A percentile compares a stretch with the other conserved stretches of the same genome.
phyloP scores from a whole-genome alignment of 495 filamentous ascomycete species.

The Staphylotrichum longicolle region DNA sequence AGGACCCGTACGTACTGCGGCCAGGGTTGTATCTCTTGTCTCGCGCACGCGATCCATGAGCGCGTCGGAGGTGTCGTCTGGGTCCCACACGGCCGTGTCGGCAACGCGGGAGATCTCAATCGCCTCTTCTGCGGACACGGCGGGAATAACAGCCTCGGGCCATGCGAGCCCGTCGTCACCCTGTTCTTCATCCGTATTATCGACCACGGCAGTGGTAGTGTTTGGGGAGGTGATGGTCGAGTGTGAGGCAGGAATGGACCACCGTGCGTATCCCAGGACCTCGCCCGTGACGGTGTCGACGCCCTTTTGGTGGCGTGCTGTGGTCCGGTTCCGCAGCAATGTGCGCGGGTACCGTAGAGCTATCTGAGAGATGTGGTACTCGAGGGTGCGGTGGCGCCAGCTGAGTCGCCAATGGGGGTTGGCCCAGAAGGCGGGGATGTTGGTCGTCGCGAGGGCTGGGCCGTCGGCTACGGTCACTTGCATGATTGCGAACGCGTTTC shows the following conservation, averaged over 20 bases:
- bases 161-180: not conserved
- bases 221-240: not conserved
- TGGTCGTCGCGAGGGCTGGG: constrained; percentile 25
- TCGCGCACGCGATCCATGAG: not conserved
- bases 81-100: constrained; percentile 18
- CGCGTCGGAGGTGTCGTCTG: constrained; percentile 13
- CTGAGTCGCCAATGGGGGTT: constrained; percentile 29
- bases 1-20: constrained; percentile 19
- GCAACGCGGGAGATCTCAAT: constrained; percentile 25
- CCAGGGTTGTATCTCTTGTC: too few species aligned
- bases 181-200: not conserved
- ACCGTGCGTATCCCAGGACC: constrained; percentile 35
- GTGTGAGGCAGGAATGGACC: constrained; percentile 24
- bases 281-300: constrained; percentile 29
- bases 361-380: constrained; percentile 27
- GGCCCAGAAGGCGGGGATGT: constrained; percentile 35
- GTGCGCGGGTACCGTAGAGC: constrained; percentile 27
- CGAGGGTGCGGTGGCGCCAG: constrained; percentile 30
- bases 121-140: constrained; percentile 24
- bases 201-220: too few species aligned
- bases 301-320: constrained; percentile 33
- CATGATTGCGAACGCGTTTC: too few species aligned
- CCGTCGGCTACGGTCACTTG: too few species aligned
- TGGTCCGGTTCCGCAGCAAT: constrained; percentile 25
- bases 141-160: constrained; percentile 18